Percentiles rank a stretch among this genome's conserved stretches.
Evolutionary conservation across 352 stramenopile species (phyloP).

Genomic region (Phytophthora niederhauseri): DNA sequence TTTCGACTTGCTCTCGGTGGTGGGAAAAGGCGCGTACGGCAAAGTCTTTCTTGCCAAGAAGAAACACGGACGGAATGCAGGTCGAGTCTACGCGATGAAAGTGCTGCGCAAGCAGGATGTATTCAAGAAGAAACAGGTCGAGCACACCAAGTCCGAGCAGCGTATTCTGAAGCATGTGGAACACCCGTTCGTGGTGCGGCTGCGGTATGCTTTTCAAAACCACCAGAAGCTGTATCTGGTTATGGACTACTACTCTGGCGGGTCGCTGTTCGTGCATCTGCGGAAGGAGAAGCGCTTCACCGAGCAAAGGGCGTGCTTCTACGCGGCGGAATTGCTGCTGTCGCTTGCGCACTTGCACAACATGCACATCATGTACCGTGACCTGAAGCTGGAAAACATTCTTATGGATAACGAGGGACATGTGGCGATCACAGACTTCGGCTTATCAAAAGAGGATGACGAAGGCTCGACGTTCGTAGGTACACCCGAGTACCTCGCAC

Average conservation of each 20-base stretch:
- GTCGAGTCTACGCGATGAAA: constrained; percentile 91
- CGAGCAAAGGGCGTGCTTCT: constrained; percentile 79
- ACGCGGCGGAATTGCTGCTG: constrained; percentile 85
- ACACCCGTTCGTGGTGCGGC: constrained; percentile 88
- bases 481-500: constrained; percentile 86
- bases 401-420: constrained; percentile 87
- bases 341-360: constrained; percentile 86
- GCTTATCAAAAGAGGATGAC: constrained; percentile 87
- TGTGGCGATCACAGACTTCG: constrained; percentile 90
- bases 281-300: constrained; percentile 76
- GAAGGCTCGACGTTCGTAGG: constrained; percentile 85
- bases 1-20: constrained; percentile 85
- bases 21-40: constrained; percentile 88
- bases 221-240: constrained; percentile 89
- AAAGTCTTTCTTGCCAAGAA: constrained; percentile 90
- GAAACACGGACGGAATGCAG: constrained; percentile 68
- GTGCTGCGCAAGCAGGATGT: constrained; percentile 87
- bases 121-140: constrained; percentile 87
- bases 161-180: constrained; percentile 89
- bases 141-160: constrained; percentile 90
- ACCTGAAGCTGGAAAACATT: constrained; percentile 92
- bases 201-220: constrained; percentile 91
- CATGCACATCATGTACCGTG: constrained; percentile 91
- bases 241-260: constrained; percentile 91
- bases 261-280: constrained; percentile 87